Evolutionary conservation across 1,284 basidiomycete genomes (phyloP), one percentile per base, ranked within the genome.

Genomic region (Coniophora puteana): DNA sequence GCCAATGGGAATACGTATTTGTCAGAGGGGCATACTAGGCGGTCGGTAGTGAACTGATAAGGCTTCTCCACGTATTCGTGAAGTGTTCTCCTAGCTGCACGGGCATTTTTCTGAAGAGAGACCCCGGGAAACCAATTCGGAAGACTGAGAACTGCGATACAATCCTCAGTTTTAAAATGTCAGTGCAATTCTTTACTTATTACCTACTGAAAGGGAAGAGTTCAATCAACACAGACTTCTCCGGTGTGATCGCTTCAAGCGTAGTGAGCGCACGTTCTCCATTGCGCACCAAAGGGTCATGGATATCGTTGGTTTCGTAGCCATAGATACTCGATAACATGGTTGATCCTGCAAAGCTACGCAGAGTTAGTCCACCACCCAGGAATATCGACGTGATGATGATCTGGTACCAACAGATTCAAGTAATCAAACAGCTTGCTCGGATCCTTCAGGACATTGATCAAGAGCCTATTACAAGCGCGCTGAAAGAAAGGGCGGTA

Each of bases 81-180:
- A 35, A 16, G 5, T 14, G 33, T 23, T 7, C 23, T 14, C 23
- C 33, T 8, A 35, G 13, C 33, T 20, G 17, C 18, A 20, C 33
- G 6, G 16, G 33, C 33, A 13, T 23, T 18, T 13, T 21, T 14
- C 23, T 35, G 17, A 7, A 35, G 13, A 14, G 17, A n/a, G 13
- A 21, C 33, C 14, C 33, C 8, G 21, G 33, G 33, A 35, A 35
- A 35, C 33, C 33, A 35, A 20, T 14, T 6, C 7, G 33, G 33
- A 13, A 35, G 33, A 21, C 23, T 14, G 8, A 35, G 14, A 21
- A 35, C 33, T 35, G 14, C n/a, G n/a, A 21, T 17, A 35, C 5
- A 16, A 14, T 20, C 17, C 14, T 21, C 6, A 10, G n/a, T 8
- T 13, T 21, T 8, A 35, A 21, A 20, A 5, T 7, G 13, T 7